These are phyloP conservation scores for Anethum foeniculum DNA, from an alignment of 140 eudicot species.

Conservation along the genomic window DNA sequence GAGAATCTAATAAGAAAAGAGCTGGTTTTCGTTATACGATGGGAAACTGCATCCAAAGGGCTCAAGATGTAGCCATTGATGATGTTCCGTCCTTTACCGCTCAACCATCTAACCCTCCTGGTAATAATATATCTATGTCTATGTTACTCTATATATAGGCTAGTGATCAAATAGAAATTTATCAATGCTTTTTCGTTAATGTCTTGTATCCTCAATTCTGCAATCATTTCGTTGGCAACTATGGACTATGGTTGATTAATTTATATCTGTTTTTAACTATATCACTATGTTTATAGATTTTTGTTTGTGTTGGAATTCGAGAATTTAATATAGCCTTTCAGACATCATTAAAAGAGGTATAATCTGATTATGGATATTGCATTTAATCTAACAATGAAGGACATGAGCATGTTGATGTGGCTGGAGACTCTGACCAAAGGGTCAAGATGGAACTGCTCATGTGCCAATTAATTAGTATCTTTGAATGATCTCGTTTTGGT, in stretches of 20 bases:
- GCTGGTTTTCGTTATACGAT: not conserved
- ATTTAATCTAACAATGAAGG: not conserved
- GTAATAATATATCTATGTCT: not conserved
- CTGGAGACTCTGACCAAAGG: not conserved
- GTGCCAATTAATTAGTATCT: not conserved
- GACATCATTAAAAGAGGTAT: not conserved
- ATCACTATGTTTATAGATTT: no score
- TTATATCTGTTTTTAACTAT: no score
- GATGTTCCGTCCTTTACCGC: not conserved
- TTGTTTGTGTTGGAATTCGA: not conserved
- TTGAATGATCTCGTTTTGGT: not conserved
- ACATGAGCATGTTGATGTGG: not conserved
- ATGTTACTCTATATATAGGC: not conserved
- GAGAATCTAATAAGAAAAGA: not conserved
- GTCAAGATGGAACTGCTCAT: not conserved
- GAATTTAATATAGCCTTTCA: not conserved
- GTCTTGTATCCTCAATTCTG: not conserved
- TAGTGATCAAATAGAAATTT: not conserved
- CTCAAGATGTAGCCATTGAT: not conserved
- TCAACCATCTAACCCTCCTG: not conserved
- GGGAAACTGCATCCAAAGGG: conserved; percentile 11
- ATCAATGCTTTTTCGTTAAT: not conserved
- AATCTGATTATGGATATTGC: not conserved
- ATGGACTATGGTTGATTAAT: no score
- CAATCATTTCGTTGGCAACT: not conserved